phyloP scores from a whole-genome alignment of 306 rosid species.

The Ochetophila trinervis region DNA sequence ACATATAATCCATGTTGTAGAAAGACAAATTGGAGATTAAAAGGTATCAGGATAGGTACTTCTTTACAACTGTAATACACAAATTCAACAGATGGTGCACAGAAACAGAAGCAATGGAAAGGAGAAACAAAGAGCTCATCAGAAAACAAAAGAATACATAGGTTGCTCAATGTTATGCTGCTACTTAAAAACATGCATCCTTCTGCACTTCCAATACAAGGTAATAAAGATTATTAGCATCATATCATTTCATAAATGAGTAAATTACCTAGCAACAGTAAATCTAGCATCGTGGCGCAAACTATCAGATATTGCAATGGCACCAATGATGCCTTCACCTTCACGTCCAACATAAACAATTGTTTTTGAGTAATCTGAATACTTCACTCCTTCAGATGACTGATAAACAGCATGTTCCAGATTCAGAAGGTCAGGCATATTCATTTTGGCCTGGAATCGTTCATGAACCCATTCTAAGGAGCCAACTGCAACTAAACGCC shows the following conservation, averaged over 20 bases:
- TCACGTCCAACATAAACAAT: slow-evolving; percentile 91
- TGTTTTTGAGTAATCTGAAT: slow-evolving; percentile 68
- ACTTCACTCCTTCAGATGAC: slow-evolving; percentile 42
- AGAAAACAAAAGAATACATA: too few relatives aligned
- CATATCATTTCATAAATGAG: not conserved
- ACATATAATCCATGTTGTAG: not conserved
- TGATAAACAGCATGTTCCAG: slow-evolving; percentile 51
- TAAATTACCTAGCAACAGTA: slow-evolving; percentile 60
- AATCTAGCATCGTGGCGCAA: slow-evolving; percentile 80
- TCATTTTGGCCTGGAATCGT: slow-evolving; percentile 54
- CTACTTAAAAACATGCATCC: not conserved
- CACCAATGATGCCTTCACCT: slow-evolving; percentile 90
- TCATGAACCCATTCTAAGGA: slow-evolving; percentile 69
- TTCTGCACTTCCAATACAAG: not conserved
- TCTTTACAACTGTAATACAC: not conserved
- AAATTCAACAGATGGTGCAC: not conserved
- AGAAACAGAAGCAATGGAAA: not conserved
- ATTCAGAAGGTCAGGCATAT: slow-evolving; percentile 44
- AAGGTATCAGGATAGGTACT: not conserved
- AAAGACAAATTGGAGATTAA: not conserved
- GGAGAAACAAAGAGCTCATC: not conserved
- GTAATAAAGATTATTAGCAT: not conserved
- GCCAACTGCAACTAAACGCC: slow-evolving; percentile 85
- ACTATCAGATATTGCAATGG: slow-evolving; percentile 79
- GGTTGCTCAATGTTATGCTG: too few relatives aligned